These are phyloP conservation scores for Rhododendron williamsianum DNA, from an alignment of 148 eudicot genomes.

Conservation along the genomic window DNA sequence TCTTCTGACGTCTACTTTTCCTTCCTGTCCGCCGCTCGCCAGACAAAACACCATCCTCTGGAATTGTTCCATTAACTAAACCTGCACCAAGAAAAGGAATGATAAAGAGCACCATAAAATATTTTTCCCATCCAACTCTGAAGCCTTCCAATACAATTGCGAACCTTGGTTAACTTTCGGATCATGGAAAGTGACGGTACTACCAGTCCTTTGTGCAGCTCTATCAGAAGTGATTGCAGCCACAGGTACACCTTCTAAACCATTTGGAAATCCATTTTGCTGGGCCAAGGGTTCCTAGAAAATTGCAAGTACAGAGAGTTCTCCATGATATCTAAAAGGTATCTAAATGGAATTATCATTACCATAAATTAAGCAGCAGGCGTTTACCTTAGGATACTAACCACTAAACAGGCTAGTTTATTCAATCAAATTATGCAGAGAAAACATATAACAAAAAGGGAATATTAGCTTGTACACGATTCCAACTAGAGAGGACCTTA, in stretches of 20 bases:
- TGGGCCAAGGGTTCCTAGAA: slow-evolving; percentile 34
- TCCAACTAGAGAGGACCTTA: background rate
- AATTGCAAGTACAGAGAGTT: slow-evolving; percentile 7
- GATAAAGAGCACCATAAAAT: background rate
- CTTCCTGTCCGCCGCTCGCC: slow-evolving; percentile 48
- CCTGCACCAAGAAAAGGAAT: slow-evolving; percentile 32
- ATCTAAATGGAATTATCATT: background rate
- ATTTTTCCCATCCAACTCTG: slow-evolving; percentile 1
- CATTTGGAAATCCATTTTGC: slow-evolving; percentile 30
- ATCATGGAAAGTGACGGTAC: slow-evolving; percentile 9
- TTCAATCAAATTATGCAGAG: slow-evolving; percentile 5
- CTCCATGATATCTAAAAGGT: background rate
- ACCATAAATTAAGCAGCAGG: background rate
- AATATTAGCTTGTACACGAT: background rate
- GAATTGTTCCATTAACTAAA: slow-evolving; percentile 30
- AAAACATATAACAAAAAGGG: background rate
- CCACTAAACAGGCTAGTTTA: background rate
- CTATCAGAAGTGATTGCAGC: slow-evolving; percentile 21
- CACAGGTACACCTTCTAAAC: slow-evolving; percentile 22
- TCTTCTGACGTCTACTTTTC: slow-evolving; percentile 58
- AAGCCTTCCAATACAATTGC: slow-evolving; percentile 1
- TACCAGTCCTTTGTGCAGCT: slow-evolving; percentile 16
- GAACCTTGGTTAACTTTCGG: slow-evolving; percentile 22
- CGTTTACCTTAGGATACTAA: background rate
- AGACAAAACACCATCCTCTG: slow-evolving; percentile 33